Evolutionary conservation across 1,284 basidiomycete species (phyloP), one percentile per base, ranked within the genome.

Genomic region (Chondrostereum purpureum): DNA sequence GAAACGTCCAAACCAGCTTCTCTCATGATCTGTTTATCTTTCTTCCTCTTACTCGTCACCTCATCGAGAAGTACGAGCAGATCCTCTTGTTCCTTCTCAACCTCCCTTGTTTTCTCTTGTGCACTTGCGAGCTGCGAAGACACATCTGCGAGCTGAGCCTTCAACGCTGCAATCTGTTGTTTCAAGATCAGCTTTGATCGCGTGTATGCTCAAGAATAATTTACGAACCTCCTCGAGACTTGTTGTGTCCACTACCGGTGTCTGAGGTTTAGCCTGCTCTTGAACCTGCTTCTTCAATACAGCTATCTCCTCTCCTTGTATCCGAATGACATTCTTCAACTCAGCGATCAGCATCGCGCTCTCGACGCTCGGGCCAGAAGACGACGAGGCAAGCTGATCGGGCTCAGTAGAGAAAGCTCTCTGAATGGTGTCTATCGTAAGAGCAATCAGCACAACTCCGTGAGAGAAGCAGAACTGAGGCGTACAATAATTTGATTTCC

Each of bases 401-500:
- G 85, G 86, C 47, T 84, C 82, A 5, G 71, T 69, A 10, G 75
- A 72, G 43, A 88, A 66, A 17, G 77, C 83, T 44, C 80, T 72
- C 57, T 88, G 85, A 1, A 87, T 66, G 5, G 83, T 78, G 62
- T 86, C 84, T 33, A 42, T 42, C 20, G 39, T 19, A 18, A 17
- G 36, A 31, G 44, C 21, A 16, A 27, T 34, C 33, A 21, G 45
- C 35, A 23, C 44, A 48, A 43, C 18, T 34, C 35, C 43, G 37
- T 21, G 43, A 43, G 27, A 35, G 11, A 27, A 34, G 38, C 39
- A 35, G 27, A 27, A 20, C 4, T 2, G 8, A 16, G 2, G 70
- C 89, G 60, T 55, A 94, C 93, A 90, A 57, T 92, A 95, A 59
- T 95, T 93, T 44, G 91, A 92, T 67, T 98, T 97, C 87, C 92